Percentiles rank a stretch among this genome's conserved stretches.
These are phyloP conservation scores for Brassica juncea DNA, from an alignment of 345 rosid genomes.

Conservation along the genomic window DNA sequence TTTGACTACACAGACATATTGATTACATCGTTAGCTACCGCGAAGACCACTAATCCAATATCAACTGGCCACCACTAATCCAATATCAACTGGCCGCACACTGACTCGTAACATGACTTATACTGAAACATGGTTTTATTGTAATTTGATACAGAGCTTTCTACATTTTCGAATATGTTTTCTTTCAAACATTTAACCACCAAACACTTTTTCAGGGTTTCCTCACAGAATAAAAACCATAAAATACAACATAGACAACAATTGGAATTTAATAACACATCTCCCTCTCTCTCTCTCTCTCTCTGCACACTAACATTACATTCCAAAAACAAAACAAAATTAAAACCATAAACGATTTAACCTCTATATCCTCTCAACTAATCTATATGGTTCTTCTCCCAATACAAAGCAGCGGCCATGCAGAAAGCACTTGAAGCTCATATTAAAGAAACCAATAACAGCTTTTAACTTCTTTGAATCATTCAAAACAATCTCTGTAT, in stretches of 20 bases:
- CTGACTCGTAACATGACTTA: too few species aligned
- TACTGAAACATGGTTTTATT: too few species aligned
- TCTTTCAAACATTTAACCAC: background rate
- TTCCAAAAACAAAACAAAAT: background rate
- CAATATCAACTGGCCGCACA: too few species aligned
- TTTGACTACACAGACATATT: too few species aligned
- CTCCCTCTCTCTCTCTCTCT: background rate
- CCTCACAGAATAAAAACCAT: background rate
- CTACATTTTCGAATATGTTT: background rate
- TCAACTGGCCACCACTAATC: too few species aligned
- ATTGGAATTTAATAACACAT: background rate
- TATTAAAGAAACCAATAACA: slow-evolving; percentile 13
- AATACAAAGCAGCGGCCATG: slow-evolving; percentile 21
- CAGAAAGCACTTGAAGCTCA: slow-evolving; percentile 20
- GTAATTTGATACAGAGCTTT: background rate
- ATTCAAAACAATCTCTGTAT: slow-evolving; percentile 72
- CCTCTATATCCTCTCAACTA: background rate
- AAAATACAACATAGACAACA: slow-evolving; percentile 22
- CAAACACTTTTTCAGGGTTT: background rate
- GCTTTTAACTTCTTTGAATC: slow-evolving; percentile 52
- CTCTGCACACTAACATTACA: slow-evolving; percentile 37
- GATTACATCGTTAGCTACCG: too few species aligned
- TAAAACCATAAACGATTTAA: slow-evolving; percentile 2
- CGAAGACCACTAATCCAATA: too few species aligned
- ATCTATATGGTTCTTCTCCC: slow-evolving; percentile 30